A percentile compares a stretch with the other conserved stretches of the same genome.
phyloP scores from a whole-genome alignment of 305 asterid species.

The Fraxinus latifolia region DNA sequence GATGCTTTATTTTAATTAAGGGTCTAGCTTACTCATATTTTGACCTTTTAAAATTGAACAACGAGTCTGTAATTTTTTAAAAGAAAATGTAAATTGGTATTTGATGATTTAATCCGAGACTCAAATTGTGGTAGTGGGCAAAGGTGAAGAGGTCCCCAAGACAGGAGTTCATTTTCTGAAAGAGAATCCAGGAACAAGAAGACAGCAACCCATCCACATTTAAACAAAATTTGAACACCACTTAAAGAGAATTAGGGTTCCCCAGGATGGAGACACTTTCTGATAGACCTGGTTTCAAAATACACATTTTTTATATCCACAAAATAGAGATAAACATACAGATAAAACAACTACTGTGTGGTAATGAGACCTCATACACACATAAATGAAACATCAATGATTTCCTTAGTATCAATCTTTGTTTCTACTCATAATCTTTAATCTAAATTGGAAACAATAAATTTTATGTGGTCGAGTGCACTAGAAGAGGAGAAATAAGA shows the following conservation, averaged over 20 bases:
- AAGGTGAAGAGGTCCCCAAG: not conserved
- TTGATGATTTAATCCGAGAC: not conserved
- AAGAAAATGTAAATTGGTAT: not conserved
- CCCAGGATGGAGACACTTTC: constrained; percentile 32
- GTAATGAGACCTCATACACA: not conserved
- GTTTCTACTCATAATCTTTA: not conserved
- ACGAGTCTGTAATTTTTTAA: too few species aligned
- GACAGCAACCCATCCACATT: not conserved
- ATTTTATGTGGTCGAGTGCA: not conserved
- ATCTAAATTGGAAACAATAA: not conserved
- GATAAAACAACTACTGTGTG: not conserved
- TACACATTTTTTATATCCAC: constrained; percentile 27
- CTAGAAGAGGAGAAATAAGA: not conserved
- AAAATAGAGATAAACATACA: not conserved
- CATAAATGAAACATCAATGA: not conserved
- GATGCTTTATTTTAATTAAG: too few species aligned
- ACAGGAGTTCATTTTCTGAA: not conserved
- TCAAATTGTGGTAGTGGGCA: not conserved
- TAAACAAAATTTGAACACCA: not conserved
- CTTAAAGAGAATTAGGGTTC: constrained; percentile 38
- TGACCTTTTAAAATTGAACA: too few species aligned
- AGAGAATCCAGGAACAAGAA: not conserved
- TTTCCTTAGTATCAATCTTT: not conserved
- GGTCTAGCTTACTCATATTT: too few species aligned
- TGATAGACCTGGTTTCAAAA: not conserved